Evolutionary conservation across 305 asterid genomes (phyloP), one percentile per base, ranked within the genome.

Genomic region (Solanum hybrid): DNA sequence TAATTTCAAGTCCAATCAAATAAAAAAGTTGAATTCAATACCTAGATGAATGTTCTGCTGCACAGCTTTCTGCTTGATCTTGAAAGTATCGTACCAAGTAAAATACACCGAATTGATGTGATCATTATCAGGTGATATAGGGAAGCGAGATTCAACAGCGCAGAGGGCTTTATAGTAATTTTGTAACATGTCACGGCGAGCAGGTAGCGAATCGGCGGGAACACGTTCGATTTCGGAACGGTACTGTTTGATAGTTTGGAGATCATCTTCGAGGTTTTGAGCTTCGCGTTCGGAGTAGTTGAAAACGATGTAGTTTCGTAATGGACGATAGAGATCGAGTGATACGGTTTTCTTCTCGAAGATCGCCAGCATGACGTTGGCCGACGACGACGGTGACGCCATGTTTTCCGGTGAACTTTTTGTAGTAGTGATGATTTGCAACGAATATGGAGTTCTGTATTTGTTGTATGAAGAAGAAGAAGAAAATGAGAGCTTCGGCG

Each of bases 1-100:
- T 27, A 29, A 17, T 27, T 42, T 17, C 78, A 86, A 90, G 34
- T 34, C 77, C 73, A 42, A 73, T 37, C 37, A 90, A 37, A 46
- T 60, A 4, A 73, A 27, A 14, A 14, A 32, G n/a, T 22, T 60
- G 12, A 60, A 12, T 16, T 42, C 51, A 76, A 84, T 90, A 96
- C 99, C 99, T 77, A 97, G 94, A 93, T 97, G 97, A 88, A 97
- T 93, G 87, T 95, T 97, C 94, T 96, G 99, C 87, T 97, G 99
- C 40, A 95, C 87, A 72, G 99, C 98, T 92, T 96, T 97, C 86
- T 88, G 95, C 91, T 92, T 94, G 80, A 75, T 94, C 93, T 97
- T 97, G 89, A 96, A 96, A 71, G 99, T 97, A 93, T 96, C 99
- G 87, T 93, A 96, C 99, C 99, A 97, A 88, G 95, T 93, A 90